A percentile compares a stretch with the other conserved stretches of the same genome.
Evolutionary conservation across 2,329 filamentous ascomycete species (phyloP).

Genomic region (Colletotrichum euphorbiae): DNA sequence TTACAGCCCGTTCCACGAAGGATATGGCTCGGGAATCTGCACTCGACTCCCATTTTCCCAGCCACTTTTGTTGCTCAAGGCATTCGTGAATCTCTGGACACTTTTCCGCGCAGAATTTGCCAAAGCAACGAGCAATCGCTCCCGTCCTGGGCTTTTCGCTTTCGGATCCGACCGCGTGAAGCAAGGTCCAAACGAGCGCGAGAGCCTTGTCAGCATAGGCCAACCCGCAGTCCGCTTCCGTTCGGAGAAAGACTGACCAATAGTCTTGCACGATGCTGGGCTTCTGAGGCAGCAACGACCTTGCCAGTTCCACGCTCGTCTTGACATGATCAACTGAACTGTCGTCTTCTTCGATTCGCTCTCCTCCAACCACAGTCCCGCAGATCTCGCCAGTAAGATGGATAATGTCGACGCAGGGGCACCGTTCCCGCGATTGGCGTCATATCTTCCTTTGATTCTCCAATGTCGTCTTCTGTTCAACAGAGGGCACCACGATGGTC

Average conservation of each 20-base stretch:
- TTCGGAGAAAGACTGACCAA: not conserved
- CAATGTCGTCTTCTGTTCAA: not conserved
- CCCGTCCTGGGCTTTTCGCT: too few species aligned
- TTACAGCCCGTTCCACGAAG: too few species aligned
- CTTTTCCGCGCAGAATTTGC: not conserved
- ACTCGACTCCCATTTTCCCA: too few species aligned
- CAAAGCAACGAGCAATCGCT: not conserved
- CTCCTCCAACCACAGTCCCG: not conserved
- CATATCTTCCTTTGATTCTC: not conserved
- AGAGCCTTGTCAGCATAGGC: not conserved
- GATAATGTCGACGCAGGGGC: not conserved
- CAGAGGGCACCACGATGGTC: slow-evolving; percentile 2
- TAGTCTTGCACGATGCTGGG: not conserved
- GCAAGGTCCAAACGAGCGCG: not conserved
- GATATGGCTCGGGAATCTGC: too few species aligned
- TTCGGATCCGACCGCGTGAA: not conserved
- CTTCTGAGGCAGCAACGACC: not conserved
- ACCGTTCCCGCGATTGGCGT: not conserved
- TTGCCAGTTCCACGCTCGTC: too few species aligned
- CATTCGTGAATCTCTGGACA: too few species aligned
- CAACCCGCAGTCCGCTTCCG: not conserved
- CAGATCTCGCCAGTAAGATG: not conserved
- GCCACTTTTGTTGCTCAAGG: too few species aligned
- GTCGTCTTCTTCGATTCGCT: too few species aligned
- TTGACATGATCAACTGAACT: too few species aligned